Evolutionary conservation across 768 basidiomycete genomes (phyloP), one percentile per base, ranked within the genome.

Genomic region (Russula olivacea): DNA sequence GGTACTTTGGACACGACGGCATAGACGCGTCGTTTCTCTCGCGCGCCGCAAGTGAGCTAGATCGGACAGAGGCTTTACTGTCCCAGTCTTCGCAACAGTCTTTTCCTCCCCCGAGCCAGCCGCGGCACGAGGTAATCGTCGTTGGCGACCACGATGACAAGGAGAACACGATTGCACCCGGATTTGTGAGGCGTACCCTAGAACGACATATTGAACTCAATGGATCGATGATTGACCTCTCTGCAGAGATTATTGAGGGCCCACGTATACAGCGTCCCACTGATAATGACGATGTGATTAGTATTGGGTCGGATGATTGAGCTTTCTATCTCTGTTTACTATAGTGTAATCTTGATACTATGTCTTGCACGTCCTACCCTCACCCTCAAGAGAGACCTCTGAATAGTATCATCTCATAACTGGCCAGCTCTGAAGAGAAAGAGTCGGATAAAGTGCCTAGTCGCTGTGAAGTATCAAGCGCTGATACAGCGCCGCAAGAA

Each of bases 91-190:
- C 62, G 57, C 62, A 63, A 28, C 55, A 36, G 32, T 61, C 40
- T 17, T 38, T 51, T 34, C 57, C 25, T 51, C 48, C 23, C 60
- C 43, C 56, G 47, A 64, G 34, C 38, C 61, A 54, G 68, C 21
- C 55, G 41, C 65, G 58, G 36, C 61, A 55, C n/a, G 74, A 79
- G 51, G 69, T 79, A 6, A 80, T 82, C 53, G 71, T 71, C 38
- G 77, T 80, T 53, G 76, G 79, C 43, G 80, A 81, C 23, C 75
- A 73, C 1, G 82, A 81, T 12, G 76, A 86, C 68, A 86, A 87
- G 70, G 87, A 88, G 73, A 88, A 88, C 41, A 81, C 80, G 5
- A 76, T 78, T 2, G 76, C 80, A 8, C 77, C 77, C n/a, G 71
- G 83, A 52, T 79, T 80, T 72, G 79, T 83, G 15, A 76, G 81